Conservation (phyloP, 805 yeast genomes). For the Kodamaea hsintzibuensis region DNA sequence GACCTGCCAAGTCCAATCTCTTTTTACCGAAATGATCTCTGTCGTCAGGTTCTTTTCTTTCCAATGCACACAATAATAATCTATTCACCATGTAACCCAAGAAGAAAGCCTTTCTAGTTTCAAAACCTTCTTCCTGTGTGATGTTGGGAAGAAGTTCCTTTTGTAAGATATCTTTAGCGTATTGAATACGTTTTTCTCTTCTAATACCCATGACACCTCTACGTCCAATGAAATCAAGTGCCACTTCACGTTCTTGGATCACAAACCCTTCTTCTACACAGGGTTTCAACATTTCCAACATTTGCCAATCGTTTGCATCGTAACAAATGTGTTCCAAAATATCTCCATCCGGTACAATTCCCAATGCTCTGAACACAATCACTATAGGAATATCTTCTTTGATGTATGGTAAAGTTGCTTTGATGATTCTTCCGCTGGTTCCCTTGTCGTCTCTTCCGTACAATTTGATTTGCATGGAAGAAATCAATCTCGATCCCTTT, state of each 20-base stretch:
- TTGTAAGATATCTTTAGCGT: conserved; percentile 94
- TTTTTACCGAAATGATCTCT: conserved; percentile 99
- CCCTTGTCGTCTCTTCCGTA: conserved; percentile 80
- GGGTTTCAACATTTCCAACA: conserved; percentile 98
- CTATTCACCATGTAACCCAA: conserved; percentile 98
- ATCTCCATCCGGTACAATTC: conserved; percentile 99
- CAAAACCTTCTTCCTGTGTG: conserved; percentile 96
- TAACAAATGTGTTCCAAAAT: conserved; percentile 97
- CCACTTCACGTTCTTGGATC: conserved; percentile 97
- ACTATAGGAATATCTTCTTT: conserved; percentile 97
- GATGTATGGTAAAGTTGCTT: conserved; percentile 94
- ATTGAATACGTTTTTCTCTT: conserved; percentile 96
- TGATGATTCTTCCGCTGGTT: conserved; percentile 74
- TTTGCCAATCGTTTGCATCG: conserved; percentile 98
- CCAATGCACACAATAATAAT: conserved; percentile 90
- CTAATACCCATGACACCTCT: conserved; percentile 96
- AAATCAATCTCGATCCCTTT: conserved; percentile 93
- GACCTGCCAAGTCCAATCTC: conserved; percentile 98
- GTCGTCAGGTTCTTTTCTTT: conserved; percentile 97
- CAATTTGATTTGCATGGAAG: conserved; percentile 91
- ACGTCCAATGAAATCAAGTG: conserved; percentile 96
- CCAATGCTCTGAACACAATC: conserved; percentile 94
- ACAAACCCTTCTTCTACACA: conserved; percentile 99
- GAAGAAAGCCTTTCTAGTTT: conserved; percentile 94
- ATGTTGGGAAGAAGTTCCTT: conserved; percentile 96